Percentiles rank a stretch among this genome's conserved stretches.
These are phyloP conservation scores for Populus hybrid DNA, from an alignment of 441 rosid species.

Conservation along the genomic window DNA sequence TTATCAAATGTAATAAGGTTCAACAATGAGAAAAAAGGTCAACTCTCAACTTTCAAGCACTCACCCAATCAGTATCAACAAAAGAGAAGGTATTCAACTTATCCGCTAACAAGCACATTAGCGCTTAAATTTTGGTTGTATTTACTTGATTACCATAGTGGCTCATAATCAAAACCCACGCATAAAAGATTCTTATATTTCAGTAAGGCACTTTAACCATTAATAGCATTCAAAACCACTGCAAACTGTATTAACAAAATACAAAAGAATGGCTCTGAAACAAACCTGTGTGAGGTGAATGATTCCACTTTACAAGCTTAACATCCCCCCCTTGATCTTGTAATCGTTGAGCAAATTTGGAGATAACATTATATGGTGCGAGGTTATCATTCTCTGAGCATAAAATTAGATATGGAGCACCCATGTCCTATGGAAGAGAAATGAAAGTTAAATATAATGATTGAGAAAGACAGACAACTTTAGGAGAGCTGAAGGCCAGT, in stretches of 20 bases:
- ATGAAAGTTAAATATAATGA: slow-evolving; percentile 9
- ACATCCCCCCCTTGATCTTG: slow-evolving; percentile 81
- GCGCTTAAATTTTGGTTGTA: not conserved
- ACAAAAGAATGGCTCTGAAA: slow-evolving; percentile 11
- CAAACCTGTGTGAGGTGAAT: slow-evolving; percentile 77
- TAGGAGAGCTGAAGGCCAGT: slow-evolving; percentile 5
- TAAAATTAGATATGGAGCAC: slow-evolving; percentile 78
- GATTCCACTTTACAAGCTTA: slow-evolving; percentile 66
- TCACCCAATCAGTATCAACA: too few species aligned
- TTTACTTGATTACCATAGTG: not conserved
- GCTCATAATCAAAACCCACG: not conserved
- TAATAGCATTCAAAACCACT: not conserved
- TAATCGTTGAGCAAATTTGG: slow-evolving; percentile 49
- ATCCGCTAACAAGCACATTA: not conserved
- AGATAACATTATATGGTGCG: slow-evolving; percentile 56
- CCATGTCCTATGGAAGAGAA: slow-evolving; percentile 48
- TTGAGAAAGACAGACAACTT: slow-evolving; percentile 4
- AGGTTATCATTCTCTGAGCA: slow-evolving; percentile 80
- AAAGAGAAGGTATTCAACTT: too few species aligned
- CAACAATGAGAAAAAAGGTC: too few species aligned
- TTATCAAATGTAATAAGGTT: not conserved
- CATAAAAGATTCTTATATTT: not conserved
- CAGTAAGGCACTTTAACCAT: not conserved
- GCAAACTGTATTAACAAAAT: not conserved
- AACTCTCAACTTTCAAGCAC: too few species aligned